A percentile compares a stretch with the other conserved stretches of the same genome.
Conservation (phyloP, 345 rosid genomes). For the Rubroshorea leprosula region DNA sequence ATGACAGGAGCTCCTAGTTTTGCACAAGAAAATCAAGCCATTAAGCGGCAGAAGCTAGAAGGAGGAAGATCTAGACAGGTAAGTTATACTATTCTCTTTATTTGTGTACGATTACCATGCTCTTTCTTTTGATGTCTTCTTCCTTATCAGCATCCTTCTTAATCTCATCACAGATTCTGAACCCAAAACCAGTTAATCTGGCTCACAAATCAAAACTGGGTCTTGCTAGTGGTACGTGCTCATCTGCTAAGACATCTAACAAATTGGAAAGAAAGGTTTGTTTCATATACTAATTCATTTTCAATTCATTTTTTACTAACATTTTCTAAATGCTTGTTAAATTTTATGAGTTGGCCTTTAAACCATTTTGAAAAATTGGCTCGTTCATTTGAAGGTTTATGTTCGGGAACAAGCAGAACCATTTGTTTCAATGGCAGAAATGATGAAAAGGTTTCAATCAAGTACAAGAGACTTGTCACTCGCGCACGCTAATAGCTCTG, state of each 20-base stretch:
- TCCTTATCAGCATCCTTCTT: not conserved
- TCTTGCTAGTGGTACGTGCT: conserved; percentile 37
- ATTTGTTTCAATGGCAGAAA: conserved; percentile 73
- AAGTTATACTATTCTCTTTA: not conserved
- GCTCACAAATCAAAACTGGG: conserved; percentile 82
- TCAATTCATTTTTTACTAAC: not conserved
- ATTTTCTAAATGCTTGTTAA: not conserved
- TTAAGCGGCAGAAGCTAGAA: conserved; percentile 93
- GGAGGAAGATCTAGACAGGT: conserved; percentile 93
- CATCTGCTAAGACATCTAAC: conserved; percentile 33
- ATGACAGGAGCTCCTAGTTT: conserved; percentile 42
- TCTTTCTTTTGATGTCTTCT: conserved; percentile 4
- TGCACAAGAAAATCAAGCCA: conserved; percentile 86
- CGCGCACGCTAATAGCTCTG: conserved; percentile 35
- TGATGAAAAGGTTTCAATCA: conserved; percentile 83
- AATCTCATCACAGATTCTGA: conserved; percentile 58
- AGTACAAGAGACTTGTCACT: conserved; percentile 70
- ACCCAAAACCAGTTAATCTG: conserved; percentile 59
- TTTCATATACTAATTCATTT: conserved; percentile 1
- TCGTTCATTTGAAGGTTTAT: conserved; percentile 37
- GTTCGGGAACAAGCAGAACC: conserved; percentile 46
- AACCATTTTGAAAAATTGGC: not conserved
- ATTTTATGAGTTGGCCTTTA: not conserved
- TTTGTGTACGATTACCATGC: not conserved
- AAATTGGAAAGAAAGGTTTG: conserved; percentile 80